These are phyloP conservation scores for Camellia lanceoleosa DNA, from an alignment of 148 eudicot species.

Conservation along the genomic window DNA sequence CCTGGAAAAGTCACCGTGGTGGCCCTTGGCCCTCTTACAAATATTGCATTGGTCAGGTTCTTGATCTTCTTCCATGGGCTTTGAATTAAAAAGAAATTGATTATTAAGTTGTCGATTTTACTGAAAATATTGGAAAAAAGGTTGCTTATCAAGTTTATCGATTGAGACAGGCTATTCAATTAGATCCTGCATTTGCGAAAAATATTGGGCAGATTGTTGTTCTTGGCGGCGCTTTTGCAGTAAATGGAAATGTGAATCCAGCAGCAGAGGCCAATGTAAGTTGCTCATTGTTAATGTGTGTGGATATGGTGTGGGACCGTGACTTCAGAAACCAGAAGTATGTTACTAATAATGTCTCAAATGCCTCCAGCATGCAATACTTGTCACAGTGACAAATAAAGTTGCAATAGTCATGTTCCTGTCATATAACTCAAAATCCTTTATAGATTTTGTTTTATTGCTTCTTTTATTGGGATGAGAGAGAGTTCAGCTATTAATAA, in stretches of 20 bases:
- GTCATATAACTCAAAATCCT: neutral
- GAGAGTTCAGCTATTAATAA: constrained; percentile 3
- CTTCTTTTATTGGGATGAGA: neutral
- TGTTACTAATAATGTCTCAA: neutral
- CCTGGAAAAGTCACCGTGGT: constrained; percentile 91
- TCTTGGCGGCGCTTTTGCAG: constrained; percentile 95
- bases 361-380: neutral
- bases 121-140: constrained; percentile 23
- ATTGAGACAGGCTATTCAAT: constrained; percentile 61
- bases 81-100: constrained; percentile 3
- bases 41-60: constrained; percentile 80
- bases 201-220: constrained; percentile 70
- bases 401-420: neutral
- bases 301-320: neutral
- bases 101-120: constrained; percentile 21
- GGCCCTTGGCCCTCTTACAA: constrained; percentile 93
- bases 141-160: constrained; percentile 12
- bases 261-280: constrained; percentile 98
- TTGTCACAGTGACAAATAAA: neutral
- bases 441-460: neutral
- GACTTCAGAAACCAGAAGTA: neutral
- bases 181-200: constrained; percentile 63
- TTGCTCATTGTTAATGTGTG: constrained; percentile 2
- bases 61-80: constrained; percentile 9
- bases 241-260: constrained; percentile 95